These are phyloP conservation scores for Prunus davidiana DNA, from an alignment of 306 rosid species.

Conservation along the genomic window DNA sequence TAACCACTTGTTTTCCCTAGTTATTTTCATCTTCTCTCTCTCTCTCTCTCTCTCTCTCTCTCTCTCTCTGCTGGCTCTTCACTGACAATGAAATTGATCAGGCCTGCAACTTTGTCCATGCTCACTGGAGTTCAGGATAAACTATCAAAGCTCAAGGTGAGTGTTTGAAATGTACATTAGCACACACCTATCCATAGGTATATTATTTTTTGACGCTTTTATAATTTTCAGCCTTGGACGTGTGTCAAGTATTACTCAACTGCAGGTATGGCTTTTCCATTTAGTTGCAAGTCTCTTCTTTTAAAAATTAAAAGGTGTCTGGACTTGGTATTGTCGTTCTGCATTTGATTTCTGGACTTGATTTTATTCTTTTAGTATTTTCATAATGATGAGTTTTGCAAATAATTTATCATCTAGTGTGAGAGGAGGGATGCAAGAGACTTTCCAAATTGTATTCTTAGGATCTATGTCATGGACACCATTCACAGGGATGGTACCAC, in stretches of 20 bases:
- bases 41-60: not conserved
- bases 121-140: slow-evolving; percentile 44
- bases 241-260: slow-evolving; percentile 74
- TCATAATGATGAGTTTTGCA: not conserved
- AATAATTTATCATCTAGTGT: not conserved
- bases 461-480: not conserved
- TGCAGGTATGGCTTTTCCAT: slow-evolving; percentile 49
- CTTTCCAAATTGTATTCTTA: not conserved
- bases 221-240: slow-evolving; percentile 46
- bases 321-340: slow-evolving; percentile 17
- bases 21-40: not conserved
- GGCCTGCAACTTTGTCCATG: slow-evolving; percentile 49
- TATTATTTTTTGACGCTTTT: slow-evolving; percentile 31
- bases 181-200: slow-evolving; percentile 2
- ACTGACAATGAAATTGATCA: slow-evolving; percentile 49
- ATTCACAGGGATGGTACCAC: not conserved
- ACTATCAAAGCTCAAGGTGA: slow-evolving; percentile 56
- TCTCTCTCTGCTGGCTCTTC: slow-evolving; percentile 8
- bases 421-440: not conserved
- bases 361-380: slow-evolving; percentile 9
- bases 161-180: slow-evolving; percentile 34
- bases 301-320: not conserved
- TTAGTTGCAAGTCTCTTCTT: slow-evolving; percentile 3
- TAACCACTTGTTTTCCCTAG: not conserved
- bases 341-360: slow-evolving; percentile 11